Base-by-base conservation (phyloP, 495 filamentous ascomycete species). In the Lophiotrema nucula region DNA sequence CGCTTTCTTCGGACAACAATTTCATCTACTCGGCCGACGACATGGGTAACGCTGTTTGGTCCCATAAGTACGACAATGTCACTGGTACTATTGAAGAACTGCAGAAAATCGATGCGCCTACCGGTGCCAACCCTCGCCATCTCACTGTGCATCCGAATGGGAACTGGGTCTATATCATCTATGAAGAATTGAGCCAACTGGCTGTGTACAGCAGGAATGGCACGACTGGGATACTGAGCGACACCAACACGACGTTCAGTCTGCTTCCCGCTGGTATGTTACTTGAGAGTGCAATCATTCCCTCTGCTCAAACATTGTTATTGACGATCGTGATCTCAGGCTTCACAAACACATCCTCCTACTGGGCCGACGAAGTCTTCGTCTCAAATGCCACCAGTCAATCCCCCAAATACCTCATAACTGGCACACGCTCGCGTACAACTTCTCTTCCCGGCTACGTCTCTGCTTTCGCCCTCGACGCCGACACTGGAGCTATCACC, bases 1-100 rank as follows among this genome's bases (percentile, higher is more conserved):
- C 47, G 2, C 26, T 50, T 18, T 23, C 13, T 23, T 18, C 47
- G 2, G 27, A 35, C 11, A 16, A 16, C 3, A 21, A 35, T 5
- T 50, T 50, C 47, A 35, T 50, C n/a, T 50, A 50, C 18, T 50
- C 47, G 26, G 47, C 47, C 1, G 47, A 50, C 31, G 47, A 50
- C 47, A 19, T n/a, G 4, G 47, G 18, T 5, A 50, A 50, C 19
- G 21, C 47, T 8, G 16, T 50, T 15, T 50, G 47, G 47, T 37
- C 47, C 6, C 47, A 50, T 31, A 12, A 4, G 2, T 18, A 37
- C 18, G 31, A 50, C 26, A 22, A 26, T 15, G 3, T 8, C 4
- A 35, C 47, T 5, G 47, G 47, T 19, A 24, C 4, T 6, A 15
- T 38, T 16, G 27, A 13, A 28, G 22, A 35, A 4, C 6, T 50